Percentiles rank a stretch among this genome's conserved stretches.
phyloP scores from a whole-genome alignment of 257 asterid genomes.

The Anisodus tanguticus region DNA sequence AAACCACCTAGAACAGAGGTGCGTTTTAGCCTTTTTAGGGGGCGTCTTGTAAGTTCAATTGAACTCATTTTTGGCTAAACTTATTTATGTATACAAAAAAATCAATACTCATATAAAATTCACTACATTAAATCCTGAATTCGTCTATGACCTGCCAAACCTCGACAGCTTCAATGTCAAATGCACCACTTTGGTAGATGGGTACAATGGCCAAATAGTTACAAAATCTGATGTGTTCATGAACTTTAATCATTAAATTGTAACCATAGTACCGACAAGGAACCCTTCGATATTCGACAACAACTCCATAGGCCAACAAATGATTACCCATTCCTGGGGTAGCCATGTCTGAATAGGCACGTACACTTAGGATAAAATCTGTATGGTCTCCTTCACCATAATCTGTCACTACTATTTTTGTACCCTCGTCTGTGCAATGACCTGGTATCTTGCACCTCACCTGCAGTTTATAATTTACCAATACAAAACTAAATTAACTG shows the following conservation, averaged over 20 bases:
- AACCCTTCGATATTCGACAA: constrained; percentile 56
- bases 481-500: too few relatives aligned
- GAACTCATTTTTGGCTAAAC: background rate
- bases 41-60: background rate
- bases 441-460: constrained; percentile 66
- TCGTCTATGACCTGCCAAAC: constrained; percentile 56
- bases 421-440: constrained; percentile 68
- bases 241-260: constrained; percentile 59
- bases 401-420: constrained; percentile 67
- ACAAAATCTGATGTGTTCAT: constrained; percentile 54
- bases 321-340: constrained; percentile 51
- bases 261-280: constrained; percentile 47
- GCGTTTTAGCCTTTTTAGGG: background rate
- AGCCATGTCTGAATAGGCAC: constrained; percentile 67
- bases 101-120: background rate
- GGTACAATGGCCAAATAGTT: constrained; percentile 65
- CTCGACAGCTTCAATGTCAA: constrained; percentile 53
- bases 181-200: constrained; percentile 56
- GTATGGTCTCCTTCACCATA: constrained; percentile 65
- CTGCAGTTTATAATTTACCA: constrained; percentile 36
- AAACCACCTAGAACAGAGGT: background rate
- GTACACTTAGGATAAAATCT: constrained; percentile 62
- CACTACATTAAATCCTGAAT: background rate
- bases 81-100: too few relatives aligned
- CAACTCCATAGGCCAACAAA: constrained; percentile 61